Evolutionary conservation across 2,329 filamentous ascomycete species (phyloP), one percentile per base, ranked within the genome.

Genomic region (Reticulascus tulasneorum): DNA sequence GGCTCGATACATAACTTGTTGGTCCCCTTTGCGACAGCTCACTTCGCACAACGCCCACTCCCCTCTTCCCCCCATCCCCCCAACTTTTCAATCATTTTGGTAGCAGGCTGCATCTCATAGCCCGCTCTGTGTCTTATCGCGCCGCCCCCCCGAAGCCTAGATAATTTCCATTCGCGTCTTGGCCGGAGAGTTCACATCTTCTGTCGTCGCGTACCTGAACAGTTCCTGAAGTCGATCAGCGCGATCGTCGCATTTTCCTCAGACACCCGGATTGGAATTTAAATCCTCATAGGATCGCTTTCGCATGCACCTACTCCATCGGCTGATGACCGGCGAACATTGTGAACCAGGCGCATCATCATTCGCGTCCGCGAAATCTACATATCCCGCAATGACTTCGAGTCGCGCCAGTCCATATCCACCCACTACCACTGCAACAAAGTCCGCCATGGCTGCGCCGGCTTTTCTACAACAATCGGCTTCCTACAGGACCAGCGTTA

Each of bases 391-490:
- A 31, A 40, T 49, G 35, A 48, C 36, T 31, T 50, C 55, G 37
- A 60, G 43, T 47, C 56, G 56, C 48, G 45, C 52, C 32, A 62
- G 52, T 36, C 55, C 54, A n/a, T 56, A 56, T 36, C 47, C 52
- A 24, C 37, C 54, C 10, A 46, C 54, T 35, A 42, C 48, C 24
- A 41, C 43, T 37, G 38, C 51, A 32, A 47, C 52, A 21, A 59
- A 56, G 37, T 53, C 52, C 41, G 51, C 55, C 45, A 74, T 75
- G 71, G 60, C 69, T 42, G 57, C 65, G 37, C 55, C 67, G 26
- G 55, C 60, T 41, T 73, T 66, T 48, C 50, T 66, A 34, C 54
- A 61, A 35, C 55, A 62, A 37, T 51, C 60, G 38, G 64, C 62
- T 41, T 48, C 62, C 21, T 66, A 67, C 40, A 54, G 64, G 52